Base-by-base conservation (phyloP, 2,329 filamentous ascomycete genomes). In the Dactylonectria macrodidyma region DNA sequence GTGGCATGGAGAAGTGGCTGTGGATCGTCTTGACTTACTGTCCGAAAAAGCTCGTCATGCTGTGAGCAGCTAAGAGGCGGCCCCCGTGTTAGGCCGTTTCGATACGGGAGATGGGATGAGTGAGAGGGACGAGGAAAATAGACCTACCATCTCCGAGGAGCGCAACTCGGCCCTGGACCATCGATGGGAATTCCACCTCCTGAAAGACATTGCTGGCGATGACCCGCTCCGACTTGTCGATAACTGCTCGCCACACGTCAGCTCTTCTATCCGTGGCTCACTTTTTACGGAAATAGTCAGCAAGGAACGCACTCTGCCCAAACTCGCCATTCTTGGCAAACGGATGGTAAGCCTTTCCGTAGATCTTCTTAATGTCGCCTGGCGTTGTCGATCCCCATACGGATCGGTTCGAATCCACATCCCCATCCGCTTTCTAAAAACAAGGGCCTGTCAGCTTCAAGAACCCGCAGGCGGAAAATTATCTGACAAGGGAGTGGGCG, bases 171-270 rank as follows among this genome's bases (percentile, higher is more conserved):
- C 62, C 62, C 24, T 65, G 62, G 30, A 65, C 62, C 62, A 65
- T 65, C 6, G 62, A 65, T 8, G 62, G 62, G 50, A 65, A 65
- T 19, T 65, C 62, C 41, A 56, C 62, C 11, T 65, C 62, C 14
- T 65, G 62, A 30, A 52, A 65, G 56, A 65, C 62, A 19, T 65
- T 65, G 56, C 62, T 65, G 41, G 62, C 62, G 24, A 65, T 65
- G 62, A 65, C 62, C 11, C 62, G 62, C 56, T 65, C 62, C n/a
- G 62, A 65, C 50, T 60, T 65, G 62, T 65, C 62, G 30, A 65
- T 55, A 33, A 65, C 62, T 65, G 14, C 30, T n/a, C 44, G 51
- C 50, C 41, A 26, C 41, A 36, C 34, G 59, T 52, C 50, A 52
- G 50, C 41, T 62, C 47, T 38, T 24, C 8, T 26, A 22, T 9